These are phyloP conservation scores for Termitomyces sp. DNA, from an alignment of 768 basidiomycete genomes.

Conservation along the genomic window DNA sequence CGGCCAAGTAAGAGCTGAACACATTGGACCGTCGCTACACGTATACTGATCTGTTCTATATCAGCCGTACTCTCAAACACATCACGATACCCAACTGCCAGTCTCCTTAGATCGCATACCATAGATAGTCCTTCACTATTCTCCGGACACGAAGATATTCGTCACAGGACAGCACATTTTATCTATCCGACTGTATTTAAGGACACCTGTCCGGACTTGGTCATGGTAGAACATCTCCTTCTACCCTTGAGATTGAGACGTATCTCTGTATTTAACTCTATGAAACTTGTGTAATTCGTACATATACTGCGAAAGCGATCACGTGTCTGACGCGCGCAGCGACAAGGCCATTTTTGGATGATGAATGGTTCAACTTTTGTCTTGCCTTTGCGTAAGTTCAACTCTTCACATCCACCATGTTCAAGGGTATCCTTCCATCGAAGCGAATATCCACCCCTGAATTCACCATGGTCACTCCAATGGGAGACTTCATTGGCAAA, in stretches of 20 bases:
- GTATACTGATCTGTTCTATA: not conserved
- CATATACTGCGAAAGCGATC: not conserved
- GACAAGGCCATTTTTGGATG: conserved; percentile 4
- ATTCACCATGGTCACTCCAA: conserved; percentile 64
- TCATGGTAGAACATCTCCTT: not conserved
- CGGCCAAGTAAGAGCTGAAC: conserved; percentile 27
- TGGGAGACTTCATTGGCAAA: conserved; percentile 53
- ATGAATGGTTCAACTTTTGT: conserved; percentile 8
- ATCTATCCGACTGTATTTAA: not conserved
- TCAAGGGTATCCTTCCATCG: conserved; percentile 73
- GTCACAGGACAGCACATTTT: not conserved
- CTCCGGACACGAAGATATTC: not conserved
- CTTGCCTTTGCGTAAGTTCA: conserved; percentile 1
- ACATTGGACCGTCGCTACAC: not conserved
- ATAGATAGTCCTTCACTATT: not conserved
- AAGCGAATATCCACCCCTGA: conserved; percentile 62
- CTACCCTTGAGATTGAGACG: not conserved
- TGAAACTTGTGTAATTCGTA: not conserved
- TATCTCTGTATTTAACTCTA: not conserved
- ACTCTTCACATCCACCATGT: conserved; percentile 44
- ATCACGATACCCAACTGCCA: conserved; percentile 61
- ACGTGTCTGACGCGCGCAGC: conserved; percentile 11
- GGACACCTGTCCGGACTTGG: not conserved
- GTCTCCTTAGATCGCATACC: conserved; percentile 22
- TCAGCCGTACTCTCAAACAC: conserved; percentile 65